phyloP scores from a whole-genome alignment of 768 basidiomycete genomes.

The Termitomyces eurrhizus region DNA sequence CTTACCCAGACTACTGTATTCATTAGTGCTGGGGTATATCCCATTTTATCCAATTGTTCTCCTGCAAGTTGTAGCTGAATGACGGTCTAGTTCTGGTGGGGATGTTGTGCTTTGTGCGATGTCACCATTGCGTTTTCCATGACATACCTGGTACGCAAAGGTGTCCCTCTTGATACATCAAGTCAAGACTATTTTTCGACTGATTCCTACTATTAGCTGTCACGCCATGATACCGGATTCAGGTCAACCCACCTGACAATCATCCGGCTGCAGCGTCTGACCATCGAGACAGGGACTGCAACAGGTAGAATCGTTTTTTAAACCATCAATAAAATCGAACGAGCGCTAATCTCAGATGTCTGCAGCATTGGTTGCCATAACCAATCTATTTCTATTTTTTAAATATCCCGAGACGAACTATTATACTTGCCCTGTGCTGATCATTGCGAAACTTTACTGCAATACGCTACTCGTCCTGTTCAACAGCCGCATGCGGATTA shows the following conservation, averaged over 20 bases:
- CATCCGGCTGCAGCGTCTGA: constrained; percentile 21
- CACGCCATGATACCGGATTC: constrained; percentile 21
- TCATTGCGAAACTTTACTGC: constrained; percentile 26
- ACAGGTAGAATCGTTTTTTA: constrained; percentile 17
- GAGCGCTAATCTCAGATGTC: background rate
- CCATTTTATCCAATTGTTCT: background rate
- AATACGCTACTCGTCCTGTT: constrained; percentile 27
- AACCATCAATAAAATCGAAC: background rate
- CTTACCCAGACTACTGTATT: constrained; percentile 15
- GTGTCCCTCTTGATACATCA: background rate
- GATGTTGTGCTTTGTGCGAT: constrained; percentile 24
- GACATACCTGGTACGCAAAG: constrained; percentile 22
- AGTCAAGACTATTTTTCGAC: background rate
- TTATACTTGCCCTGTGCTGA: constrained; percentile 20
- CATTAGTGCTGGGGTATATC: constrained; percentile 17
- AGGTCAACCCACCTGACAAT: constrained; percentile 20
- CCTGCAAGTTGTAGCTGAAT: background rate
- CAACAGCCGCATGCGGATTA: constrained; percentile 24
- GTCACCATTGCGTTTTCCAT: constrained; percentile 23
- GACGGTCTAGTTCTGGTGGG: constrained; percentile 18
- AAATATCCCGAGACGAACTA: constrained; percentile 22
- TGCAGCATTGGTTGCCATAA: constrained; percentile 24
- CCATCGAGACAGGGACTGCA: constrained; percentile 24
- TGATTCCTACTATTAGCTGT: constrained; percentile 11
- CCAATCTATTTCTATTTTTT: constrained; percentile 24